Evolutionary conservation across 2,329 filamentous ascomycete genomes (phyloP), one percentile per base, ranked within the genome.

Genomic region (Aspergillus fructus): DNA sequence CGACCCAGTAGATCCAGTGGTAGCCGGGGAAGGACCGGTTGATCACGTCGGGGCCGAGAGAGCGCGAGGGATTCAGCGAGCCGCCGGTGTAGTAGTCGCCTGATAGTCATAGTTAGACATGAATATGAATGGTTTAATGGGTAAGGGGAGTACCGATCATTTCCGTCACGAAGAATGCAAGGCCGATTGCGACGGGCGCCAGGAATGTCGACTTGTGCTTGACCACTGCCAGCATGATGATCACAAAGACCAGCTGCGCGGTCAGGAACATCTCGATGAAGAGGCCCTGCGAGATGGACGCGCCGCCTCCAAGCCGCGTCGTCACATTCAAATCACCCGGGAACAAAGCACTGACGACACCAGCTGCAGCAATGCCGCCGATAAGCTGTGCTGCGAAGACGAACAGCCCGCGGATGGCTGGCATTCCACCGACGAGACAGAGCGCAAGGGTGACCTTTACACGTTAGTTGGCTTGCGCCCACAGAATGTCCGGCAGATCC

Each of bases 141-240:
- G 33, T 4, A 34, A 8, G 12, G 3, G 15, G 3, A 60, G 33
- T 67, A 72, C 79, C 81, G 4, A 78, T 73, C 49, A 85, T 60
- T 56, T 85, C 79, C 0, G 78, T 76, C 43, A 91, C 81, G 70
- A 91, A 91, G 53, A 91, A 80, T 0, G 88, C 79, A 2, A 90
- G 73, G 1, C 89, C 89, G 63, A 92, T 90, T 12, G 86, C 88
- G 3, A 91, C 75, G 0, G 89, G 89, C 0, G 89, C 89, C 1
- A 91, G 74, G 67, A 82, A 90, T 0, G 89, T 91, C 2, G 85
- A 84, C 45, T 86, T 85, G 71, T 91, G 88, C 74, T 91, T 91
- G 69, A 90, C 87, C 4, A 85, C 84, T 0, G 87, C 88, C 45
- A 90, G 79, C 83, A 90, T 88, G 70, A 86, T 83, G 30, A 89